Evolutionary conservation across 352 stramenopile species (phyloP).

Genomic region (Albugo candida): DNA sequence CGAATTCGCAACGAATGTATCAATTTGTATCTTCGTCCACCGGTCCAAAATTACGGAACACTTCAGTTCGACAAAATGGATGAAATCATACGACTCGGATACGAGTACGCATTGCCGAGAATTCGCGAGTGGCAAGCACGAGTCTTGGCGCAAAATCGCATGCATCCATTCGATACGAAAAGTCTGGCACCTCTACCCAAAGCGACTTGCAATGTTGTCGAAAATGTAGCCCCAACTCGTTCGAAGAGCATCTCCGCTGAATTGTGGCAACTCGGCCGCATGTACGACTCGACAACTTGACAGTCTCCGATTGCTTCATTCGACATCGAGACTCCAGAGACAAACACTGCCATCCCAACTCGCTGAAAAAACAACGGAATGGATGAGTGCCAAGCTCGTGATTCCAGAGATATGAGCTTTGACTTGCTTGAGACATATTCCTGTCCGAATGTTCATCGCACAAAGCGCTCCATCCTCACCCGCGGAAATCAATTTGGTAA

Average conservation of each 20-base stretch:
- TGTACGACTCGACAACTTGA: too few relatives aligned
- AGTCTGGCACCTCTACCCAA: too few relatives aligned
- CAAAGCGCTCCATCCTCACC: slow-evolving; percentile 51
- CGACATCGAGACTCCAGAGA: slow-evolving; percentile 26
- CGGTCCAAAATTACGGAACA: slow-evolving; percentile 77
- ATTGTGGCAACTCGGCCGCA: too few relatives aligned
- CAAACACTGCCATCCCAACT: slow-evolving; percentile 58
- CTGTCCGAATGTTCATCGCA: slow-evolving; percentile 68
- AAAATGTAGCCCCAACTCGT: too few relatives aligned
- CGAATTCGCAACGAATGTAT: slow-evolving; percentile 68
- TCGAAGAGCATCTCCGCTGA: too few relatives aligned
- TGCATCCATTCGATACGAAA: too few relatives aligned
- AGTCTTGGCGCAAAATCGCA: too few relatives aligned
- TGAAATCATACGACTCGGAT: slow-evolving; percentile 76
- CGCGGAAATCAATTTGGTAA: slow-evolving; percentile 57
- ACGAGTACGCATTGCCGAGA: slow-evolving; percentile 50
- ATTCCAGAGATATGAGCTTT: slow-evolving; percentile 41
- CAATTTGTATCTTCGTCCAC: slow-evolving; percentile 78
- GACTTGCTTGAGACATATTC: slow-evolving; percentile 32
- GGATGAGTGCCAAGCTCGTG: slow-evolving; percentile 32
- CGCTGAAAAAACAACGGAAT: slow-evolving; percentile 43
- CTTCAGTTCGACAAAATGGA: slow-evolving; percentile 86
- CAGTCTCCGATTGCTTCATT: too few relatives aligned
- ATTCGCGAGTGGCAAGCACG: too few relatives aligned
- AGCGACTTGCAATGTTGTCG: too few relatives aligned